Conservation (phyloP, 768 basidiomycete genomes). For the Lactarius sanguifluus region DNA sequence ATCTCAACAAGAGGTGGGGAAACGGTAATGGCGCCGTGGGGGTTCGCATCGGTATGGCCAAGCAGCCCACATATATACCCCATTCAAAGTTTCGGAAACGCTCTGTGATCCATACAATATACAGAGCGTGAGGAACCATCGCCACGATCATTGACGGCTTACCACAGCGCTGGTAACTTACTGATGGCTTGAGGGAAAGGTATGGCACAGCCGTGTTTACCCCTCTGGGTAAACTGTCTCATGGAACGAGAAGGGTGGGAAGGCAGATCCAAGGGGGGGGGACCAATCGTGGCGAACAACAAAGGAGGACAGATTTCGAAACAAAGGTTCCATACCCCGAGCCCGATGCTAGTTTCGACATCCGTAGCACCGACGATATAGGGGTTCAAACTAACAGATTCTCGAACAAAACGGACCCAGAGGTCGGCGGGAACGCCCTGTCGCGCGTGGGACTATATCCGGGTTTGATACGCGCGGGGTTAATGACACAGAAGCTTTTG, state of each 20-base stretch:
- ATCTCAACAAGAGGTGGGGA: neutral
- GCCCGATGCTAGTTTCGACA: neutral
- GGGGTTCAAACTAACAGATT: slow-evolving; percentile 1
- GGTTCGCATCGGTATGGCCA: slow-evolving; percentile 3
- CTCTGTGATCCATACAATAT: neutral
- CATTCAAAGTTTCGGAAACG: neutral
- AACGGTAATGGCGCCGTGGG: neutral
- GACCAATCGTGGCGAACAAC: slow-evolving; percentile 10
- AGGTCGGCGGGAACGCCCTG: slow-evolving; percentile 1
- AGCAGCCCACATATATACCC: slow-evolving; percentile 18
- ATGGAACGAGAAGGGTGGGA: slow-evolving; percentile 11
- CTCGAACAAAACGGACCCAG: slow-evolving; percentile 4
- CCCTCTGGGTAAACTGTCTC: slow-evolving; percentile 16
- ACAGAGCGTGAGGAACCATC: slow-evolving; percentile 12
- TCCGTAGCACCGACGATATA: neutral
- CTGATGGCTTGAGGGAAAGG: neutral
- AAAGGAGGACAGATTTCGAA: neutral
- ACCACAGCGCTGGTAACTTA: slow-evolving; percentile 8
- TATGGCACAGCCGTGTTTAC: slow-evolving; percentile 6
- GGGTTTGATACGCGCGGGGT: slow-evolving; percentile 1
- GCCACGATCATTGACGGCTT: slow-evolving; percentile 14
- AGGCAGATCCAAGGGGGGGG: slow-evolving; percentile 13
- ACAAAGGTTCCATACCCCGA: neutral
- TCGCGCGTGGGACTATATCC: neutral
- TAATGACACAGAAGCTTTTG: neutral